Evolutionary conservation across 1,139 yeast genomes (phyloP).

Genomic region (Yamadazyma aaseri): DNA sequence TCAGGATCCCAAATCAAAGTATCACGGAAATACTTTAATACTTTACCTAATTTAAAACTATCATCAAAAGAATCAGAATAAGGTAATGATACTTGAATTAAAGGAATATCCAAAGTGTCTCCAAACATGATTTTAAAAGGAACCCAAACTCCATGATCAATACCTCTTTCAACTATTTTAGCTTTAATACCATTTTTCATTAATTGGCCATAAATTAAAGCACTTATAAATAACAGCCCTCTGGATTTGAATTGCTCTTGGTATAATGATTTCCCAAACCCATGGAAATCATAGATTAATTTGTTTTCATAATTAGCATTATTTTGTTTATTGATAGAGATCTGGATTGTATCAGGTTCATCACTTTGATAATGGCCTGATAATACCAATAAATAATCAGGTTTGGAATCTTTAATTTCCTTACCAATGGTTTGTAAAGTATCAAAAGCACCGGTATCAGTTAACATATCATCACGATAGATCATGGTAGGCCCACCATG

Average conservation of each 20-base stretch:
- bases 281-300: conserved; percentile 70
- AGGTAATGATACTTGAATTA: conserved; percentile 66
- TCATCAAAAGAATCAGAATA: conserved; percentile 44
- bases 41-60: conserved; percentile 57
- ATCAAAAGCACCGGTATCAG: conserved; percentile 61
- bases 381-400: conserved; percentile 62
- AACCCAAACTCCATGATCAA: conserved; percentile 85
- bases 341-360: conserved; percentile 42
- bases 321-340: conserved; percentile 32
- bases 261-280: conserved; percentile 67
- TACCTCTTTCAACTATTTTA: conserved; percentile 51
- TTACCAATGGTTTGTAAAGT: conserved; percentile 49
- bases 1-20: conserved; percentile 35
- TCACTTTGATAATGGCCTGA: conserved; percentile 78
- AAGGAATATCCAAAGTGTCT: conserved; percentile 46
- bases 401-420: conserved; percentile 45
- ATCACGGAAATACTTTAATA: conserved; percentile 50
- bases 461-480: conserved; percentile 42
- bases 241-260: conserved; percentile 56
- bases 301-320: conserved; percentile 18
- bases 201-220: conserved; percentile 43
- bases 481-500: conserved; percentile 83
- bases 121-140: conserved; percentile 74
- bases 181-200: conserved; percentile 43
- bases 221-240: conserved; percentile 42